Conservation (phyloP, 495 filamentous ascomycete genomes). For the Penicillium turbatum region DNA sequence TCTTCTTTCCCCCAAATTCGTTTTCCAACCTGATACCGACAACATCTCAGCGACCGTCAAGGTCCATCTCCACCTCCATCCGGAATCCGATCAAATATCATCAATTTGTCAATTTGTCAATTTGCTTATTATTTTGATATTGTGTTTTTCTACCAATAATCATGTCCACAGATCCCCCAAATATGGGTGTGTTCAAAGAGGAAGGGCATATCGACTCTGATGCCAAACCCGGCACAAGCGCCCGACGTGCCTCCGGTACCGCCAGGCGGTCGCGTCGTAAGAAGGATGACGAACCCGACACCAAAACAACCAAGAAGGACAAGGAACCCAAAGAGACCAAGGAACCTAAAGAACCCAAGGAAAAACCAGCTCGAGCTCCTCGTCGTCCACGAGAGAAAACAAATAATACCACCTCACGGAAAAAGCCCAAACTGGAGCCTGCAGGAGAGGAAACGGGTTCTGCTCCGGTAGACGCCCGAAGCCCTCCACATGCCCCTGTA, state of each 20-base stretch:
- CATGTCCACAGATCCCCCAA: conserved; percentile 23
- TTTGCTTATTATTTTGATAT: neutral
- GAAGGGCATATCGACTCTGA: conserved; percentile 18
- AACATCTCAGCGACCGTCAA: neutral
- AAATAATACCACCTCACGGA: conserved; percentile 33
- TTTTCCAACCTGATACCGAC: neutral
- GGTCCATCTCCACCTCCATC: neutral
- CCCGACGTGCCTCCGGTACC: conserved; percentile 29
- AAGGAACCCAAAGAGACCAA: conserved; percentile 31
- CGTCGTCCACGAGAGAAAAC: conserved; percentile 43
- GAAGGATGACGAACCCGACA: conserved; percentile 36
- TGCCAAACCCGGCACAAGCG: conserved; percentile 15
- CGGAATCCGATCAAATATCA: neutral
- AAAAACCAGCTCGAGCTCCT: conserved; percentile 35
- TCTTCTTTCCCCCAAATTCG: neutral
- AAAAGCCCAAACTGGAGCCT: conserved; percentile 46
- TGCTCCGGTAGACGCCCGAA: conserved; percentile 3
- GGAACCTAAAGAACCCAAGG: conserved; percentile 30
- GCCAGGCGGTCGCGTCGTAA: conserved; percentile 46
- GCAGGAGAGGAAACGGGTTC: conserved; percentile 14
- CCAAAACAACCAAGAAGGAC: conserved; percentile 16
- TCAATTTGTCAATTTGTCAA: neutral
- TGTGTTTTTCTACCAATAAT: neutral
- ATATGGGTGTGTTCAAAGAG: conserved; percentile 10
- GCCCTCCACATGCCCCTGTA: conserved; percentile 14